phyloP scores from a whole-genome alignment of 805 yeast species.

The Pichia scutulata region DNA sequence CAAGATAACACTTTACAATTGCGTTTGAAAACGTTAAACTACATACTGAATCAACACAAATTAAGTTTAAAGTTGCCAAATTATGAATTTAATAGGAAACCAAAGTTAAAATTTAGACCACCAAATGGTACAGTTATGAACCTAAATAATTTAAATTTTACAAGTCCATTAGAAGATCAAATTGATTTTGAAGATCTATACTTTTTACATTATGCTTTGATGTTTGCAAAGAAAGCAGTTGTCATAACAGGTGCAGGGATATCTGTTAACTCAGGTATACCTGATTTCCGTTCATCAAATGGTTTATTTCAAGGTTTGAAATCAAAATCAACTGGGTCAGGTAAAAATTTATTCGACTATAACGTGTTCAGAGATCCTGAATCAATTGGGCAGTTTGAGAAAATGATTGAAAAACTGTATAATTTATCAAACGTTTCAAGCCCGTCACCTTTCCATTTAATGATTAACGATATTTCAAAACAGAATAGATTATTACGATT shows the following conservation, averaged over 20 bases:
- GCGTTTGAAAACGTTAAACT: not conserved
- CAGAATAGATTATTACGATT: slow-evolving; percentile 62
- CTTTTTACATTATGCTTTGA: slow-evolving; percentile 44
- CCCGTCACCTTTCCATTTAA: slow-evolving; percentile 70
- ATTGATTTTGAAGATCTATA: slow-evolving; percentile 35
- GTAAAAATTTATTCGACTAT: slow-evolving; percentile 65
- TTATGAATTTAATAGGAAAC: slow-evolving; percentile 30
- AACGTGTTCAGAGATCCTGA: slow-evolving; percentile 61
- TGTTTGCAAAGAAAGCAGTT: slow-evolving; percentile 49
- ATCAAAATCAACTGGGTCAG: slow-evolving; percentile 34
- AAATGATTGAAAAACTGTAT: slow-evolving; percentile 60
- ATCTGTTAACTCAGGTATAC: slow-evolving; percentile 86
- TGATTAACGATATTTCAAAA: slow-evolving; percentile 50
- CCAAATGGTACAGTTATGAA: slow-evolving; percentile 37
- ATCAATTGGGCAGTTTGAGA: slow-evolving; percentile 59
- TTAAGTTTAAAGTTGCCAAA: slow-evolving; percentile 9
- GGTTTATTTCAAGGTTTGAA: slow-evolving; percentile 62
- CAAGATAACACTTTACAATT: not conserved
- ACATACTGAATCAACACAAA: slow-evolving; percentile 3
- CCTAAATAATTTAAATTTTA: slow-evolving; percentile 24
- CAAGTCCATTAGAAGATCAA: slow-evolving; percentile 26
- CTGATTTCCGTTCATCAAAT: slow-evolving; percentile 63
- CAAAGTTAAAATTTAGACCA: slow-evolving; percentile 40
- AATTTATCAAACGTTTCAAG: slow-evolving; percentile 43
- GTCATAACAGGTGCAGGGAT: slow-evolving; percentile 86